phyloP scores from a whole-genome alignment of 306 rosid species.

The Medicago ruthenica region DNA sequence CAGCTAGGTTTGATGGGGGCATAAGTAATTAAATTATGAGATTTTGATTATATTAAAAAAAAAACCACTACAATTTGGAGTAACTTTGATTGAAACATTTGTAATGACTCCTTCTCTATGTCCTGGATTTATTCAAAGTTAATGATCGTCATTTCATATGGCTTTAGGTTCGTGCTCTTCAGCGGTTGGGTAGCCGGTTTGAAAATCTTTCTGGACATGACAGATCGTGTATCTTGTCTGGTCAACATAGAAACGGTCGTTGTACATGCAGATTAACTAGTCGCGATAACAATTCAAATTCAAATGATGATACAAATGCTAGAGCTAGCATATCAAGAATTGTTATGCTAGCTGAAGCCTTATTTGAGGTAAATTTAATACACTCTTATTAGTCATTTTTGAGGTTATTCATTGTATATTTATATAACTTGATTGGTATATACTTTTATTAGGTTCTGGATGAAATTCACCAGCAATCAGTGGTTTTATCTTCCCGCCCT shows the following conservation, averaged over 20 bases:
- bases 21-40: neutral
- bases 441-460: slow-evolving; percentile 99
- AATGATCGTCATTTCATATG: slow-evolving; percentile 39
- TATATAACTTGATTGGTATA: slow-evolving; percentile 62
- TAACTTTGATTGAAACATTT: neutral
- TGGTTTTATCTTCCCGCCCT: slow-evolving; percentile 90
- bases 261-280: slow-evolving; percentile 73
- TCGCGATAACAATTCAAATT: slow-evolving; percentile 60
- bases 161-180: slow-evolving; percentile 97
- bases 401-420: slow-evolving; percentile 40
- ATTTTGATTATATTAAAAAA: neutral
- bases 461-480: slow-evolving; percentile 99
- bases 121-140: slow-evolving; percentile 20
- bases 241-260: slow-evolving; percentile 91
- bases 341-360: slow-evolving; percentile 97
- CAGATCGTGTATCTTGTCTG: slow-evolving; percentile 87
- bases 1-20: neutral
- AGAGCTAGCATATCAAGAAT: slow-evolving; percentile 99
- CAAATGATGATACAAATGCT: slow-evolving; percentile 76
- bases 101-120: neutral
- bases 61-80: neutral
- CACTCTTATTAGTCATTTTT: slow-evolving; percentile 37
- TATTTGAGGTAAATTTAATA: slow-evolving; percentile 80
- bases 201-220: slow-evolving; percentile 96
- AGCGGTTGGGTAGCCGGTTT: slow-evolving; percentile 92